A percentile compares a stretch with the other conserved stretches of the same genome.
Evolutionary conservation across 768 basidiomycete species (phyloP).

Genomic region (Hortiboletus flavorubellus): DNA sequence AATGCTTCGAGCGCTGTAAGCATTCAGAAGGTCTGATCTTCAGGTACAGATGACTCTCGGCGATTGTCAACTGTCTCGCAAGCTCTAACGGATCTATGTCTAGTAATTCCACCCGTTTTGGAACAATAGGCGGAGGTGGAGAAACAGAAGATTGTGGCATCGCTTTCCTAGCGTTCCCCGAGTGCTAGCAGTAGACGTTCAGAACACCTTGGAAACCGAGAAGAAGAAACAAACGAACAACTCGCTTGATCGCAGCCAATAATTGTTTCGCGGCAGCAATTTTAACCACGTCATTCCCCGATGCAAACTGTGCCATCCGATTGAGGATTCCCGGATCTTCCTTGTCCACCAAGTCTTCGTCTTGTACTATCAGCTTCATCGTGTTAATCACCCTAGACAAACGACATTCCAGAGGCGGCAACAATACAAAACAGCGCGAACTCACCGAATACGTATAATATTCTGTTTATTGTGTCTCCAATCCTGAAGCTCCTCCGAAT

Average conservation of each 20-base stretch:
- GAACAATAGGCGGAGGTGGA: constrained; percentile 49
- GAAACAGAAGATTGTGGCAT: constrained; percentile 35
- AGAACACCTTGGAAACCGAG: not conserved
- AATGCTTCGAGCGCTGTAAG: constrained; percentile 51
- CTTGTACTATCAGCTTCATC: constrained; percentile 58
- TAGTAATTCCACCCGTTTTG: constrained; percentile 47
- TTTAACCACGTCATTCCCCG: constrained; percentile 37
- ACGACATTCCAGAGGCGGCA: not conserved
- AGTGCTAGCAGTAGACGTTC: constrained; percentile 17
- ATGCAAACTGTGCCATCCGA: constrained; percentile 51
- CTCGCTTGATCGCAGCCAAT: constrained; percentile 45
- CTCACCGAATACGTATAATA: constrained; percentile 58
- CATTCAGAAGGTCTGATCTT: constrained; percentile 62
- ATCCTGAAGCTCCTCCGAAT: constrained; percentile 41
- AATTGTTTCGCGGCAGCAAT: constrained; percentile 49
- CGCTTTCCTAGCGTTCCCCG: constrained; percentile 35
- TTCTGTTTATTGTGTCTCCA: constrained; percentile 60
- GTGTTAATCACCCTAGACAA: constrained; percentile 56
- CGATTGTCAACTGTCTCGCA: constrained; percentile 64
- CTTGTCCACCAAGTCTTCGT: constrained; percentile 50
- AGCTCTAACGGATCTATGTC: constrained; percentile 65
- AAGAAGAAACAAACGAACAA: constrained; percentile 35
- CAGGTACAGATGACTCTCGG: constrained; percentile 57
- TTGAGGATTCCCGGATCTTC: constrained; percentile 52
- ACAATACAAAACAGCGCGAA: not conserved